Evolutionary conservation across 495 filamentous ascomycete species (phyloP).

Genomic region (Talaromyces proteolyticus): DNA sequence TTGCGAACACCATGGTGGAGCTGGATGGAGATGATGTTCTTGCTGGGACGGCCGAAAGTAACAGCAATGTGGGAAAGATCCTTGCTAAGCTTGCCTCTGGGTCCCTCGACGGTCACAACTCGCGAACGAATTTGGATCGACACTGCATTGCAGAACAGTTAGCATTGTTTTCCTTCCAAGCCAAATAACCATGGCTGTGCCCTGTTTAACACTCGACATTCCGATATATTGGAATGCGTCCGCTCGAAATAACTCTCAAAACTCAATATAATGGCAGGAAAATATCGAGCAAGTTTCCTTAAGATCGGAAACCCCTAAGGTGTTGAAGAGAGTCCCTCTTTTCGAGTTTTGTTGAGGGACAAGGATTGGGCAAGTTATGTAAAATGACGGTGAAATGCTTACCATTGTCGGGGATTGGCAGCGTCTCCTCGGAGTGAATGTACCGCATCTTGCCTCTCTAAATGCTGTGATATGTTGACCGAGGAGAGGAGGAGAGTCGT

Average conservation of each 20-base stretch:
- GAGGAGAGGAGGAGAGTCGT: conserved; percentile 29
- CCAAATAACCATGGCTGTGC: background rate
- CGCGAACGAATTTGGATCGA: conserved; percentile 94
- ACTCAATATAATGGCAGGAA: too few relatives aligned
- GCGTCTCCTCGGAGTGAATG: conserved; percentile 93
- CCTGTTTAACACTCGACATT: background rate
- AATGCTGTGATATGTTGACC: conserved; percentile 31
- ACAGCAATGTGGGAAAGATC: conserved; percentile 93
- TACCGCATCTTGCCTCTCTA: conserved; percentile 81
- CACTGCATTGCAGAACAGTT: conserved; percentile 49
- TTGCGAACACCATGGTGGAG: conserved; percentile 97
- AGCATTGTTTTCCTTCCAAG: background rate
- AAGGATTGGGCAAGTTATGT: too few relatives aligned
- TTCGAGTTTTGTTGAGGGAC: too few relatives aligned
- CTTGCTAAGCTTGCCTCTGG: conserved; percentile 92
- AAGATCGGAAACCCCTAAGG: too few relatives aligned
- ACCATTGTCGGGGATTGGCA: conserved; percentile 95
- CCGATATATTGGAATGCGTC: background rate
- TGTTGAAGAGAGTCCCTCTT: too few relatives aligned
- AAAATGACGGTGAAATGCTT: conserved; percentile 31
- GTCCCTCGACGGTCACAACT: conserved; percentile 91
- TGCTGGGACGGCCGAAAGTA: conserved; percentile 80
- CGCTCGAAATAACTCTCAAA: too few relatives aligned
- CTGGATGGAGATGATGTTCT: conserved; percentile 85
- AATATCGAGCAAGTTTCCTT: too few relatives aligned